Evolutionary conservation across 345 rosid genomes (phyloP), one percentile per base, ranked within the genome.

Genomic region (Citropsis articulata): DNA sequence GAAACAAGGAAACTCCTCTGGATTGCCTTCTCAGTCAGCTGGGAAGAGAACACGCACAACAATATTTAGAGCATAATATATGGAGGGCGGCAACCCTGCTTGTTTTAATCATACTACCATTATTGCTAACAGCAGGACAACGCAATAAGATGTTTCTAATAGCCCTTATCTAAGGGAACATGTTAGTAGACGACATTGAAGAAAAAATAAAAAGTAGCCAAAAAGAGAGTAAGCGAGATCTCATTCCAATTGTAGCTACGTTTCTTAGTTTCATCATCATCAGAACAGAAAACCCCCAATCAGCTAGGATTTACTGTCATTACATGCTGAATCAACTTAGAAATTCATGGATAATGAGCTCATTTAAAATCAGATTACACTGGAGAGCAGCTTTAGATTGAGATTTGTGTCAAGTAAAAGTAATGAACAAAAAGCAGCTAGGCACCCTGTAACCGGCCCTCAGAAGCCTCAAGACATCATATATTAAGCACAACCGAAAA

Each of bases 1-100:
- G 98, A 94, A 16, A 96, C 98, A 50, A 94, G 87, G 85, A 89
- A 88, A 83, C 98, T 96, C 86, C 71, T 91, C 80, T 96, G 99
- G 65, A 90, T 88, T 12, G 98, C 98, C 84, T 92, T 96, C 83
- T 88, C 88, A 79, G 91, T 89, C 81, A 90, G 82, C 99, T 94
- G 91, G 22, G 67, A 81, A 70, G 69, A 24, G 55, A 48, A 60
- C 63, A 71, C 24, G 61, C 74, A 72, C 66, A 56, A n/a, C 48
- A 60, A 21, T 55, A 40, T 2, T 4, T 13, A 28, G 45, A 28
- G 73, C 27, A 10, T 40, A 38, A 4, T 4, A 2, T 38, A 21
- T 59, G 36, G 31, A 31, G 57, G 65, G 71, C 4, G 18, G 28
- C 7, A 24, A 70, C 36, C 36, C 50, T 45, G 14, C 5, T 35